phyloP scores from a whole-genome alignment of 345 rosid genomes.

The Mallotus nudiflorus region DNA sequence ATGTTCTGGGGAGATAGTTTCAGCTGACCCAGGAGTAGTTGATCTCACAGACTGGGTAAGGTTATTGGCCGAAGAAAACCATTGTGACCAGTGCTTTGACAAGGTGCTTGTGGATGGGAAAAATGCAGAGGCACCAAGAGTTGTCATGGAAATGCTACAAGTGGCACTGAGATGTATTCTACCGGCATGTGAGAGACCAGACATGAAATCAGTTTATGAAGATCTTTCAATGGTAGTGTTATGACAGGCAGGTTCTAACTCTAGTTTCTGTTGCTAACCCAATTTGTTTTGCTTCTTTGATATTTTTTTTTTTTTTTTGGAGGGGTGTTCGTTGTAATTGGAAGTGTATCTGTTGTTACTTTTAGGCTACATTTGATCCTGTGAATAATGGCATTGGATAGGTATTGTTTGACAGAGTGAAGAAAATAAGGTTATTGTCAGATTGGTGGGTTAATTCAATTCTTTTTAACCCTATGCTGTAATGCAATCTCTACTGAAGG shows the following conservation, averaged over 20 bases:
- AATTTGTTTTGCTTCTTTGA: constrained; percentile 3
- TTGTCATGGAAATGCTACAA: constrained; percentile 49
- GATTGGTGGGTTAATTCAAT: constrained; percentile 17
- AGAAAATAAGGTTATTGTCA: too few relatives aligned
- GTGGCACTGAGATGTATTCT: constrained; percentile 72
- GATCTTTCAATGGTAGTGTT: constrained; percentile 44
- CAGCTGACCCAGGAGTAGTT: constrained; percentile 55
- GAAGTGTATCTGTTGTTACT: constrained; percentile 1
- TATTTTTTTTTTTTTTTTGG: constrained; percentile 5
- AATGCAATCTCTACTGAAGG: neutral
- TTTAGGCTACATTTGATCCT: neutral
- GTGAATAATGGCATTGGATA: constrained; percentile 25
- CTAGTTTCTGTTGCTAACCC: constrained; percentile 26
- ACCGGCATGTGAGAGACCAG: constrained; percentile 82
- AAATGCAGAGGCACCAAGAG: constrained; percentile 27
- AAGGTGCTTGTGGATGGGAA: constrained; percentile 33
- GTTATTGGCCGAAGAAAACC: constrained; percentile 52
- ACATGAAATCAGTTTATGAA: constrained; percentile 62
- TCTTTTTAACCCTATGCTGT: constrained; percentile 13
- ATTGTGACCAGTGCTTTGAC: constrained; percentile 63
- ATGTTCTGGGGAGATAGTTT: constrained; percentile 63
- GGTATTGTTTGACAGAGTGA: too few relatives aligned
- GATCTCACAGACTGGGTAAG: constrained; percentile 87
- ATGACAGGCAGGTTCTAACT: constrained; percentile 17
- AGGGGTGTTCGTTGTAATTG: neutral